A percentile compares a stretch with the other conserved stretches of the same genome.
Conservation (phyloP, 1,284 basidiomycete genomes). For the Fomitopsis pinicola region DNA sequence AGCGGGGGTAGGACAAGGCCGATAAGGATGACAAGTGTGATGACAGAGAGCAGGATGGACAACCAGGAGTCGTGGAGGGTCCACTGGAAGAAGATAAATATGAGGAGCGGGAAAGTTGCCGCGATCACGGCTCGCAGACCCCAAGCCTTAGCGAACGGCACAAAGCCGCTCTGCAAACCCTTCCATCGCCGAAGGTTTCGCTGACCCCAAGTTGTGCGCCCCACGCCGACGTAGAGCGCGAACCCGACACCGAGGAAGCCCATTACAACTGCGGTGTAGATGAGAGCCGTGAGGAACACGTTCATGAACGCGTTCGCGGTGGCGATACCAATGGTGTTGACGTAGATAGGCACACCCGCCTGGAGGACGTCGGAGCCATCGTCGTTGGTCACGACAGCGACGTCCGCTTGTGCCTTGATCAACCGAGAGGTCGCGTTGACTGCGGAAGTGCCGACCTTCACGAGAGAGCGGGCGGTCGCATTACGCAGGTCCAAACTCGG, state of each 20-base stretch:
- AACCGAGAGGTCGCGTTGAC: conserved; percentile 5
- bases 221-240: conserved; percentile 33
- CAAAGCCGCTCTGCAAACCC: conserved; percentile 26
- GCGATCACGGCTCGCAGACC: conserved; percentile 56
- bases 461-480: conserved; percentile 4
- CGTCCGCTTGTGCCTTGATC: conserved; percentile 31
- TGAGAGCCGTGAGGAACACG: conserved; percentile 67
- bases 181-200: conserved; percentile 14
- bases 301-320: conserved; percentile 85
- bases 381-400: conserved; percentile 60
- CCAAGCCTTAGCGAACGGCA: conserved; percentile 53
- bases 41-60: conserved; percentile 61
- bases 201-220: conserved; percentile 24
- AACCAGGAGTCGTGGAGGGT: conserved; percentile 83
- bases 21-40: conserved; percentile 58
- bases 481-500: conserved; percentile 18
- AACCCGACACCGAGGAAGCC: conserved; percentile 52
- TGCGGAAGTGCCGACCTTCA: conserved; percentile 1
- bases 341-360: conserved; percentile 79
- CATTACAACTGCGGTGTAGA: conserved; percentile 54
- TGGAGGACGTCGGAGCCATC: conserved; percentile 62
- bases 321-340: conserved; percentile 69
- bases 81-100: conserved; percentile 88
- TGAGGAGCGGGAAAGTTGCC: conserved; percentile 62
- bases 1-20: conserved; percentile 40